These are phyloP conservation scores for Rhodotorula sp. DNA, from an alignment of 1,284 basidiomycete species.

Conservation along the genomic window DNA sequence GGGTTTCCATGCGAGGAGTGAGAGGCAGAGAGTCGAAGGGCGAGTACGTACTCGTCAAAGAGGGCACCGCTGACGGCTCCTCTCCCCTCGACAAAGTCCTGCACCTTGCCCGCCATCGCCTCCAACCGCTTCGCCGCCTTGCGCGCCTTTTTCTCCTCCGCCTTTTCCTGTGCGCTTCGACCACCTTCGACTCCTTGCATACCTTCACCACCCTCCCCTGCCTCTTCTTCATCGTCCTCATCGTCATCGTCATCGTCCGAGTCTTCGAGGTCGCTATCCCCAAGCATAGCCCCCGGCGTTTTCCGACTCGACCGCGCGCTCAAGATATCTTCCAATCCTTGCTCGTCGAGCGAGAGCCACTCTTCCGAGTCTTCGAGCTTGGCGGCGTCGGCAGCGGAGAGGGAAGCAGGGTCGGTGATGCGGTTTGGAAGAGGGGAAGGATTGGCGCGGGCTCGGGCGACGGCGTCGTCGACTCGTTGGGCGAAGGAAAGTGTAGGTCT, in stretches of 20 bases:
- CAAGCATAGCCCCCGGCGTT: conserved; percentile 5
- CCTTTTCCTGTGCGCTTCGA: conserved; percentile 15
- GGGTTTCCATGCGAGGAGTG: no score
- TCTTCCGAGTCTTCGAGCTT: conserved; percentile 64
- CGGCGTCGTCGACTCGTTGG: conserved; percentile 63
- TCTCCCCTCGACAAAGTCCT: conserved; percentile 79
- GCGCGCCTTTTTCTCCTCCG: conserved; percentile 37
- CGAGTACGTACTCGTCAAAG: conserved; percentile 73
- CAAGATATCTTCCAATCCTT: conserved; percentile 65
- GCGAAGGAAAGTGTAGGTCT: conserved; percentile 61
- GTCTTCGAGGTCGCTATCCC: conserved; percentile 40
- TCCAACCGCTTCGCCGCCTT: conserved; percentile 69
- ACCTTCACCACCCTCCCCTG: conserved; percentile 54
- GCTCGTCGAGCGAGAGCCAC: conserved; percentile 68
- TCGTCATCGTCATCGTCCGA: conserved; percentile 35
- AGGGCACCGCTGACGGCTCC: conserved; percentile 81
- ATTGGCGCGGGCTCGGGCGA: conserved; percentile 48
- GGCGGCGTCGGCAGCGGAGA: background rate
- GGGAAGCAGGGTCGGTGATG: background rate
- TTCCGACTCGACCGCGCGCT: conserved; percentile 24
- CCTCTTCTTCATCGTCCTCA: conserved; percentile 42
- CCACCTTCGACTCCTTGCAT: conserved; percentile 51
- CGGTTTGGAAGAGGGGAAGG: background rate
- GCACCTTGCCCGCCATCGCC: conserved; percentile 76
- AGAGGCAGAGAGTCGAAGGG: background rate